Evolutionary conservation across 2,329 filamentous ascomycete genomes (phyloP), one percentile per base, ranked within the genome.

Genomic region (Venturiaceae sp.): DNA sequence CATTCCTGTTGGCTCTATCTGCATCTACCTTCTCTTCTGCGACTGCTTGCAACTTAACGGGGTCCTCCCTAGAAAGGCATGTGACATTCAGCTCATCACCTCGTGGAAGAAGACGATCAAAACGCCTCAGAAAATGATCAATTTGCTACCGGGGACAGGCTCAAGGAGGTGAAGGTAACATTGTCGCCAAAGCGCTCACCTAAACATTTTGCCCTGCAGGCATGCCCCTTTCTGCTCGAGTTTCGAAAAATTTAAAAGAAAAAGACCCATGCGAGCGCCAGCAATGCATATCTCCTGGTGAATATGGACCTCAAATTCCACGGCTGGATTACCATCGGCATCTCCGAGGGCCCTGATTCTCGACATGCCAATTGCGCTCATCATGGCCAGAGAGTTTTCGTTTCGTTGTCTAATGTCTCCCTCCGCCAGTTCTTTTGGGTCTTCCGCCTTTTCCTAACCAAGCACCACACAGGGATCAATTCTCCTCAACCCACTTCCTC

Each of bases 401-500:
- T n/a, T n/a, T n/a, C n/a, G n/a, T n/a, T n/a, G n/a, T n/a, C n/a
- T n/a, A n/a, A n/a, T n/a, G n/a, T n/a, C n/a, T n/a, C n/a, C n/a
- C n/a, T n/a, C n/a, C n/a, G n/a, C n/a, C n/a, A n/a, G n/a, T n/a
- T n/a, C n/a, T n/a, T n/a, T n/a, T n/a, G n/a, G n/a, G n/a, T n/a
- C n/a, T n/a, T n/a, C n/a, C n/a, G n/a, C n/a, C n/a, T n/a, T n/a
- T n/a, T n/a, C n/a, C n/a, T n/a, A n/a, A n/a, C n/a, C n/a, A n/a
- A n/a, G n/a, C n/a, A n/a, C n/a, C n/a, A n/a, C n/a, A n/a, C n/a
- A n/a, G n/a, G n/a, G n/a, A n/a, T n/a, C n/a, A n/a, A 46, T 23
- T 58, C 46, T 37, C 55, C 34, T 58, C 44, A 21, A 33, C 36
- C 39, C 39, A n/a, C 44, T 58, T 28, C 37, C 8, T 36, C 41